phyloP scores from a whole-genome alignment of 2,329 filamentous ascomycete genomes.

The Teratosphaeria gauchensis region DNA sequence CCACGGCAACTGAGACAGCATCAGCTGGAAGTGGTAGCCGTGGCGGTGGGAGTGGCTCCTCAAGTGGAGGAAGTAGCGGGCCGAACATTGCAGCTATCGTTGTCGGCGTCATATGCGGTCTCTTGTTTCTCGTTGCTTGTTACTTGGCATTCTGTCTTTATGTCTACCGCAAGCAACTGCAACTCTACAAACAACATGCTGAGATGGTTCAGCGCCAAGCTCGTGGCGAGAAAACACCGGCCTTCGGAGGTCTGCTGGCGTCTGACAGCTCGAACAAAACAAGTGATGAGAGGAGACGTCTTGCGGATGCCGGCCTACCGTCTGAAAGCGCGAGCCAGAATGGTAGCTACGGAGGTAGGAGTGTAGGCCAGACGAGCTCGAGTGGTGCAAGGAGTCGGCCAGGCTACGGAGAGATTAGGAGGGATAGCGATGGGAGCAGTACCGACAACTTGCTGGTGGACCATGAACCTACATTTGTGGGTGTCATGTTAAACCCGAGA shows the following conservation, averaged over 20 bases:
- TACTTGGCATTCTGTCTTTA: slow-evolving; percentile 65
- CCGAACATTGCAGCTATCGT: slow-evolving; percentile 47
- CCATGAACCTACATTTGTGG: slow-evolving; percentile 63
- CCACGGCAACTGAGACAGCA: slow-evolving; percentile 37
- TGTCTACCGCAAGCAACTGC: slow-evolving; percentile 62
- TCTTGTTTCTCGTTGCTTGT: slow-evolving; percentile 50
- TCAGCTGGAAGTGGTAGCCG: slow-evolving; percentile 25
- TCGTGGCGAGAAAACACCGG: slow-evolving; percentile 23
- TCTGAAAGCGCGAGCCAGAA: slow-evolving; percentile 29
- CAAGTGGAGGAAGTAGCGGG: slow-evolving; percentile 6
- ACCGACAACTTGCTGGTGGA: slow-evolving; percentile 51
- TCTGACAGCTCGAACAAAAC: slow-evolving; percentile 11
- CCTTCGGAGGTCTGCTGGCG: slow-evolving; percentile 21
- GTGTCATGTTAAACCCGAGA: slow-evolving; percentile 53
- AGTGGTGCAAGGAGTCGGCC: slow-evolving; percentile 20
- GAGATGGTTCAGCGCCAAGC: slow-evolving; percentile 52
- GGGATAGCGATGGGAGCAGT: slow-evolving; percentile 38
- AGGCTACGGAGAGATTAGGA: slow-evolving; percentile 20
- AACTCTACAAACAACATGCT: slow-evolving; percentile 60
- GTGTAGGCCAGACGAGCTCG: neutral
- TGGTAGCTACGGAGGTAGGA: slow-evolving; percentile 13
- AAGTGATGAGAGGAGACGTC: slow-evolving; percentile 11
- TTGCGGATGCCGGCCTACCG: neutral
- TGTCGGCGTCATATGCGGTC: slow-evolving; percentile 54
- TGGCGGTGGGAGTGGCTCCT: slow-evolving; percentile 3